A percentile compares a stretch with the other conserved stretches of the same genome.
Conservation (phyloP, 768 basidiomycete species). For the Porphyrellus cyaneotinctus region DNA sequence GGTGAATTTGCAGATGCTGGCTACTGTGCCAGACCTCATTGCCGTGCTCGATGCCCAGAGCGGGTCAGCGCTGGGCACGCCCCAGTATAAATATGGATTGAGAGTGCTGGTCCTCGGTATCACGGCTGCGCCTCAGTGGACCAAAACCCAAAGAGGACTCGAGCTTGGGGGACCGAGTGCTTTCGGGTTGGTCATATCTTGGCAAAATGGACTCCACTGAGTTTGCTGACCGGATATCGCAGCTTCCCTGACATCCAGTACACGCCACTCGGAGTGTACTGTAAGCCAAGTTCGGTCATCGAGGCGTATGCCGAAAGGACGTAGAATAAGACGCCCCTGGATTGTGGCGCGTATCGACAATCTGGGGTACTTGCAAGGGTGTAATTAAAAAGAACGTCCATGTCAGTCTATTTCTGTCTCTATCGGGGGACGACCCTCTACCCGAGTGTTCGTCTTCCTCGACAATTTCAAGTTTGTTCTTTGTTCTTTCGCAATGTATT, state of each 20-base stretch:
- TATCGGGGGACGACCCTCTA: constrained; percentile 5
- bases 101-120: constrained; percentile 51
- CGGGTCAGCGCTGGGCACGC: constrained; percentile 59
- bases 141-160: constrained; percentile 45
- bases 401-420: neutral
- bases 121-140: constrained; percentile 53
- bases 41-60: constrained; percentile 59
- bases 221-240: constrained; percentile 5
- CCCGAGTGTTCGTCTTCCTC: neutral
- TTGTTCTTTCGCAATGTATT: no score
- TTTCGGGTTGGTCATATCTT: constrained; percentile 41
- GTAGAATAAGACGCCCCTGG: constrained; percentile 1
- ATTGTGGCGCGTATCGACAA: neutral
- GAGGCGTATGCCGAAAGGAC: constrained; percentile 33
- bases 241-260: constrained; percentile 34
- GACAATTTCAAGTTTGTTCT: neutral
- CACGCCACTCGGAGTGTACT: constrained; percentile 38
- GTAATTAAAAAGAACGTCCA: neutral
- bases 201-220: neutral
- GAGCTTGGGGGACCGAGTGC: constrained; percentile 49
- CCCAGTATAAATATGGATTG: constrained; percentile 56
- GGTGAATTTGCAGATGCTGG: constrained; percentile 37
- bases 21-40: constrained; percentile 63
- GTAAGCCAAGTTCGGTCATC: constrained; percentile 44
- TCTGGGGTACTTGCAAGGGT: neutral